Evolutionary conservation across 805 yeast species (phyloP), one percentile per base, ranked within the genome.

Genomic region (Hanseniaspora vineae): DNA sequence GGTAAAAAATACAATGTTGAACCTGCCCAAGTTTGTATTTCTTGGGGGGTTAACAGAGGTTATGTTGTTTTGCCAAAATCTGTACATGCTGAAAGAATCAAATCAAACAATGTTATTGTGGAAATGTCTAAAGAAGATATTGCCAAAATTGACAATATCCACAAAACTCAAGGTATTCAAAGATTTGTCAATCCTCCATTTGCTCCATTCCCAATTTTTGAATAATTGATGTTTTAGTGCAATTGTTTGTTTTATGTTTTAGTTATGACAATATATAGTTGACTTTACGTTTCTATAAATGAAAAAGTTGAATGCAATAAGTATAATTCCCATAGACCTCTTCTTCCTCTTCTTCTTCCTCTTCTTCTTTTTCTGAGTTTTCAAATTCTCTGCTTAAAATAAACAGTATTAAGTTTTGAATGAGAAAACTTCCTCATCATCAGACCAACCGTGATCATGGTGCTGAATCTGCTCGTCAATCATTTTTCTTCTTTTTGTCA

Each of bases 31-130:
- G 56, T 78, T 17, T 62, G 76, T 39, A 65, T 79, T 49, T 73
- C 80, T 18, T 80, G 84, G 86, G 78, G 75, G 32, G 61, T 75
- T 19, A 64, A 69, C 55, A 75, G 83, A 64, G 78, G 74, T 31
- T 66, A 73, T 31, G 74, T 77, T 35, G 76, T 76, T 15, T 60
- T 75, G 47, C 78, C 78, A 48, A 75, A 75, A 56, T 71, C 77
- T 20, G 69, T 70, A 18, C 69, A 68, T 42, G 66, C 69, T 11
- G 49, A 55, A 3, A 69, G 79, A 67, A 48, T 48, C n/a, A 46
- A 44, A 45, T 42, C 42, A 39, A 48, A 48, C 44, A 46, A 42
- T 20, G 39, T 42, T 35, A 42, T 48, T 29, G 48, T 42, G 39
- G 42, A 42, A 10, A 44, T 48, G 29, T 35, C 43, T 10, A 35